Base-by-base conservation (phyloP, 2,329 filamentous ascomycete species). In the Colletotrichum truncatum region DNA sequence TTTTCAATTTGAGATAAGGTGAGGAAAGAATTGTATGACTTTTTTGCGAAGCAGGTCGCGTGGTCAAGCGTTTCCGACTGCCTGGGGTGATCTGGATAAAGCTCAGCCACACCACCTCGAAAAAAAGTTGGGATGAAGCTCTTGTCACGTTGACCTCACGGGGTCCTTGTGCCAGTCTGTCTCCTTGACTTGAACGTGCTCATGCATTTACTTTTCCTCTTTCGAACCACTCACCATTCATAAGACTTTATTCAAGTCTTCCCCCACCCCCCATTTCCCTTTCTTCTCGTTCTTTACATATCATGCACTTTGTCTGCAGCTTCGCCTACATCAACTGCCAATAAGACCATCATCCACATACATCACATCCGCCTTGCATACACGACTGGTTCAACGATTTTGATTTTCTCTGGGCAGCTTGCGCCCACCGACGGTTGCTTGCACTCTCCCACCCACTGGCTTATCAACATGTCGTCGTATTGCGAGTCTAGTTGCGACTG, bases 71-170 rank as follows among this genome's bases (percentile, higher is more conserved):
- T 39, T 45, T 36, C 18, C n/a, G n/a, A 28, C 12, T 26, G 48
- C 25, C 48, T 39, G 48, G 18, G 32, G 54, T 39, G 32, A 49
- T 51, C 36, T 51, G 49, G 26, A 63, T 34, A 56, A 63, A 66
- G 57, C 63, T 63, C 23, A 56, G 63, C 63, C 63, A 66, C 63
- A 56, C 57, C 57, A 63, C 49, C 30, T 30, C 11, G 9, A 30
- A 45, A 30, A 45, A 62, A 56, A 66, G 41, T 48, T 66, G 57
- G 63, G 63, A 66, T 63, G 63, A 66, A 66, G 63, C 58, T 56
- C 55, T 63, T 66, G 51, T 66, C 57, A 55, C 51, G 49, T n/a
- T 45, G 34, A 21, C 38, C 63, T 56, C 58, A 45, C 51, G 45
- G 43, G 63, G 63, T 36, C 63, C 58, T 63, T 66, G 63, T 66